Percentiles rank a stretch among this genome's conserved stretches.
Conservation (phyloP, 2,329 filamentous ascomycete species). For the Dactylonectria macrodidyma region DNA sequence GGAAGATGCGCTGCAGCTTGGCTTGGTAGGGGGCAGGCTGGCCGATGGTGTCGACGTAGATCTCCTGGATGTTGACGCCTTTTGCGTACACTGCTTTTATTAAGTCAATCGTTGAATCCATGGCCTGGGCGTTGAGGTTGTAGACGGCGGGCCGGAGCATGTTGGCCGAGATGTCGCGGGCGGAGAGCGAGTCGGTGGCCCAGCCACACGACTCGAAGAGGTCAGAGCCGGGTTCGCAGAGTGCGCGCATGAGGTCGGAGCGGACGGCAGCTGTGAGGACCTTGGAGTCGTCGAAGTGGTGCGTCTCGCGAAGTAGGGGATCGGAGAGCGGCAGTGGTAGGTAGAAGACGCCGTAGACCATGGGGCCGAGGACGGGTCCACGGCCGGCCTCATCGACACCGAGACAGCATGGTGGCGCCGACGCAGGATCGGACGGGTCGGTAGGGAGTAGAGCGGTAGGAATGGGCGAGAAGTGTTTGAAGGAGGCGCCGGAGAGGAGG, state of each 20-base stretch:
- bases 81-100: slow-evolving; percentile 82
- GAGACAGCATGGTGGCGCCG: slow-evolving; percentile 73
- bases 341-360: slow-evolving; percentile 81
- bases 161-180: slow-evolving; percentile 83
- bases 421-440: slow-evolving; percentile 51
- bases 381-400: slow-evolving; percentile 96
- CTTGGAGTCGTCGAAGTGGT: slow-evolving; percentile 97
- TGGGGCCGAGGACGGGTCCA: slow-evolving; percentile 90
- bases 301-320: slow-evolving; percentile 81
- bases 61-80: slow-evolving; percentile 87
- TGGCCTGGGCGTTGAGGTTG: slow-evolving; percentile 96
- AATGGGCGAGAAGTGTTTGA: slow-evolving; percentile 79
- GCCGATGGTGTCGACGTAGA: slow-evolving; percentile 97
- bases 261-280: slow-evolving; percentile 87
- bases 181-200: slow-evolving; percentile 86
- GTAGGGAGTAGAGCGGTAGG: slow-evolving; percentile 71
- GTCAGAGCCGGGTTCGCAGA: slow-evolving; percentile 75
- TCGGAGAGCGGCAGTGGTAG: slow-evolving; percentile 81
- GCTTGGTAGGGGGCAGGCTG: slow-evolving; percentile 86
- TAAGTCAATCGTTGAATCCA: slow-evolving; percentile 89
- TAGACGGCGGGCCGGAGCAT: slow-evolving; percentile 82
- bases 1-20: slow-evolving; percentile 87
- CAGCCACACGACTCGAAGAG: slow-evolving; percentile 78
- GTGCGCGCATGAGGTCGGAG: slow-evolving; percentile 75
- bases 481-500: slow-evolving; percentile 77